Percentiles rank a stretch among this genome's conserved stretches.
These are phyloP conservation scores for Aegilops sharonensis DNA, from an alignment of 176 grass and related monocot species.

Conservation along the genomic window DNA sequence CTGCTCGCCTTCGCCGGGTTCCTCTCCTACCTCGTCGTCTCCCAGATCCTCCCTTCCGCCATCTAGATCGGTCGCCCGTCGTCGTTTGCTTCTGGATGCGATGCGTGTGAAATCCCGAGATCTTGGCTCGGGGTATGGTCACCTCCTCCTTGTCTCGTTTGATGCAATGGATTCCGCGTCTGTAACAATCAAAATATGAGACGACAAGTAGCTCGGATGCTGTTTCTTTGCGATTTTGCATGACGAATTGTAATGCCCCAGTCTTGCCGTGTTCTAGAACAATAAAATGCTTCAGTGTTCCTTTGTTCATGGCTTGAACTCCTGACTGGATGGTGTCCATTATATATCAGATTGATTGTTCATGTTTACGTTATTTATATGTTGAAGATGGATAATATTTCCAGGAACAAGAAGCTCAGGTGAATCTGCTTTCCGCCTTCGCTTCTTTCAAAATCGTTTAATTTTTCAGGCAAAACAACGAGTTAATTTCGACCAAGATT, in stretches of 20 bases:
- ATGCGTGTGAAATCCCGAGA: background rate
- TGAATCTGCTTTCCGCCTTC: background rate
- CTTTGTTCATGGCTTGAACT: background rate
- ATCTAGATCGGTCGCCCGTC: conserved; percentile 7
- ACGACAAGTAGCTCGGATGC: background rate
- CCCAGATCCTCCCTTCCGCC: conserved; percentile 43
- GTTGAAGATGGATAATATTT: background rate
- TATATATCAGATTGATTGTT: background rate
- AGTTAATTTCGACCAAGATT: background rate
- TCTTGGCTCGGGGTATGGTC: background rate
- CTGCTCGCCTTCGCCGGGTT: conserved; percentile 75
- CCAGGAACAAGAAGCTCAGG: background rate
- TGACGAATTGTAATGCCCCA: conserved; percentile 2
- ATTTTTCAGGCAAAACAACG: background rate
- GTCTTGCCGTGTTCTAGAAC: background rate
- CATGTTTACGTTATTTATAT: background rate
- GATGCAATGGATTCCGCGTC: background rate
- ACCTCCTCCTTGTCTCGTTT: background rate
- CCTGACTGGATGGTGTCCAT: background rate
- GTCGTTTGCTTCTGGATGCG: background rate
- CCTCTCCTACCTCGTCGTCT: conserved; percentile 79
- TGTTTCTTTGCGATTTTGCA: background rate
- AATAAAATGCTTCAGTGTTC: background rate
- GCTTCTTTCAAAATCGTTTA: background rate
- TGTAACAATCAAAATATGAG: background rate